These are phyloP conservation scores for Pseudohalonectria lignicola DNA, from an alignment of 2,329 filamentous ascomycete species.

Conservation along the genomic window DNA sequence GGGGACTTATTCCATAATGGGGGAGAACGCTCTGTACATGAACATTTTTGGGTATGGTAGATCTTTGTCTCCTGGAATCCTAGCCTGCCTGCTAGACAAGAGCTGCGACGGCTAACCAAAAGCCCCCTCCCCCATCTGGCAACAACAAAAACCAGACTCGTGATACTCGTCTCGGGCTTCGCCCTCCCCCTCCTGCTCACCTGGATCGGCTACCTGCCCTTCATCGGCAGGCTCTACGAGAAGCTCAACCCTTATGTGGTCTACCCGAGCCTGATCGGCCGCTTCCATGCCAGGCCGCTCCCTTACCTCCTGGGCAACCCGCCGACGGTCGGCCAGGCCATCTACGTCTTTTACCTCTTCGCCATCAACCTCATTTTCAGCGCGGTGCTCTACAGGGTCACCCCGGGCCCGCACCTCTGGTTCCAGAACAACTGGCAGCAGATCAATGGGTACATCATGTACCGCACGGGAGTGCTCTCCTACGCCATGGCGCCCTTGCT, in stretches of 20 bases:
- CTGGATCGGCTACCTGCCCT: background rate
- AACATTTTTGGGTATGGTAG: no score
- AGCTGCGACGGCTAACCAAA: background rate
- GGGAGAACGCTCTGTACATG: background rate
- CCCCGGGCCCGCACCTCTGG: constrained; percentile 16
- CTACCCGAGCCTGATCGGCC: constrained; percentile 19
- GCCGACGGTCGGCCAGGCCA: constrained; percentile 13
- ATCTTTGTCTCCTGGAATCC: background rate
- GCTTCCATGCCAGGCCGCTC: constrained; percentile 17
- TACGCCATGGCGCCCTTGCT: constrained; percentile 20
- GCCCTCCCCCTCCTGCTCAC: background rate
- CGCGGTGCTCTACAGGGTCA: constrained; percentile 15
- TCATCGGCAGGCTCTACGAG: background rate
- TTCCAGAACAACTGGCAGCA: constrained; percentile 12
- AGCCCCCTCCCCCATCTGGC: background rate
- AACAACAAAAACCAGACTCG: background rate
- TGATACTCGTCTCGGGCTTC: background rate
- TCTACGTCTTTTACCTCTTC: constrained; percentile 15
- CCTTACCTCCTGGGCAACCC: constrained; percentile 21
- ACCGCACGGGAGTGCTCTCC: constrained; percentile 23
- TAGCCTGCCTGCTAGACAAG: background rate
- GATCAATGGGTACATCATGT: constrained; percentile 22
- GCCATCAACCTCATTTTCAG: constrained; percentile 23
- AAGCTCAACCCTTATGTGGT: constrained; percentile 18
- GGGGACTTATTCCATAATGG: background rate